These are phyloP conservation scores for Crithidia acanthocephali DNA, from an alignment of 208 protist species.

Conservation along the genomic window DNA sequence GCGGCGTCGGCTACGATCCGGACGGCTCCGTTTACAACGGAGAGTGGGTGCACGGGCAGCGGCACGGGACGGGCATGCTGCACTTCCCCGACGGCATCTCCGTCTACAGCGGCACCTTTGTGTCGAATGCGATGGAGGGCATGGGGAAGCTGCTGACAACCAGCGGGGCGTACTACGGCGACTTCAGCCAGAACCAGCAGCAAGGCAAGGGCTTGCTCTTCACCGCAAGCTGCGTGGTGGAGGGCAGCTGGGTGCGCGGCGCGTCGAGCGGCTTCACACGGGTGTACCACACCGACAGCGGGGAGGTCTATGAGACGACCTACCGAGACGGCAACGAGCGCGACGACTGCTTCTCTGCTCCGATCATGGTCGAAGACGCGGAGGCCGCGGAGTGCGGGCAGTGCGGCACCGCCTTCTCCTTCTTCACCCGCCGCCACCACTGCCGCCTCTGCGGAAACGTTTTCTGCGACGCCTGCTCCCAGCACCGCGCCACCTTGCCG, in stretches of 20 bases:
- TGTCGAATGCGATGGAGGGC: slow-evolving; percentile 58
- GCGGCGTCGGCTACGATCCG: slow-evolving; percentile 48
- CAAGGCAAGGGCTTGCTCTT: slow-evolving; percentile 74
- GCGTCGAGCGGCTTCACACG: slow-evolving; percentile 59
- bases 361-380: slow-evolving; percentile 75
- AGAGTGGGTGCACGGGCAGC: slow-evolving; percentile 74
- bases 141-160: slow-evolving; percentile 59
- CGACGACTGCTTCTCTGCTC: slow-evolving; percentile 82
- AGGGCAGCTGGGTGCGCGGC: slow-evolving; percentile 58
- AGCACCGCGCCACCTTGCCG: slow-evolving; percentile 67
- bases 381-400: slow-evolving; percentile 63
- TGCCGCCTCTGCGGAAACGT: slow-evolving; percentile 94
- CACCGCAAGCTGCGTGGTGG: slow-evolving; percentile 36
- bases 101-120: slow-evolving; percentile 83
- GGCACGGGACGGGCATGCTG: slow-evolving; percentile 81
- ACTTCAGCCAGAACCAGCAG: slow-evolving; percentile 61
- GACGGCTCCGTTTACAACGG: slow-evolving; percentile 78
- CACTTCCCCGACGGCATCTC: slow-evolving; percentile 36
- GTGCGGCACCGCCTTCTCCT: slow-evolving; percentile 75
- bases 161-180: slow-evolving; percentile 72
- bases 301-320: slow-evolving; percentile 78
- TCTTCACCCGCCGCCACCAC: slow-evolving; percentile 91
- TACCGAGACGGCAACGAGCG: slow-evolving; percentile 82
- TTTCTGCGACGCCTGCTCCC: slow-evolving; percentile 90
- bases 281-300: slow-evolving; percentile 50